Evolutionary conservation across 139 green algal species (phyloP), one percentile per base, ranked within the genome.

Genomic region (Picochlorum sp.): DNA sequence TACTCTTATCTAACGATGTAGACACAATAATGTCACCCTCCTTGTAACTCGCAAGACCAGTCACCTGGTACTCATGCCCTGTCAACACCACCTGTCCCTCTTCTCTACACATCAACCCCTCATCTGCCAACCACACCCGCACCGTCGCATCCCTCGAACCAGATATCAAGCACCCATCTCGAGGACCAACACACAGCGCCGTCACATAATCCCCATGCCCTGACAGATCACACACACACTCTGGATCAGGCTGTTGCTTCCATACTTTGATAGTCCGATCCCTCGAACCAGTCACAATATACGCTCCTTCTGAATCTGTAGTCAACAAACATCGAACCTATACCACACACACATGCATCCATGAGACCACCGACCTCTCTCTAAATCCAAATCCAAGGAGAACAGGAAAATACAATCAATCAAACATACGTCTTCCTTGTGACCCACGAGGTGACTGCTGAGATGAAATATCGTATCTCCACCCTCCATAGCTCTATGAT

Each of bases 31-130:
- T 69, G 1, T 81, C 84, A 4, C 71, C 70, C 15, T 79, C 68
- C 21, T 93, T 62, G 13, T 21, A 15, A n/a, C 34, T 14, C 8
- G 73, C 81, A 62, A 96, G 66, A 2, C 74, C 74, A 2, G 86
- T 85, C 21, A 96, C 90, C 73, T 84, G 79, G 52, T 91, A 88
- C 58, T 83, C 47, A 65, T 97, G 92, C 11, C 92, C 92, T 8
- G 69, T 37, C 32, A 94, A 56, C 6, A 49, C 57, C 5, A 80
- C 67, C 4, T 84, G 21, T 1, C 64, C 74, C 30, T 16, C 21
- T 30, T 59, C 23, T 26, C 11, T 21, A 20, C 11, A 21, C 16
- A 8, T 1, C 6, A 54, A 21, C 6, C n/a, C 24, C 0, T 74
- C 26, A 63, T 97, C 81, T 92, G 92, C 98, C 57, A 97, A 68